Base-by-base conservation (phyloP, 2,329 filamentous ascomycete genomes). In the Aspergillus udagawae region DNA sequence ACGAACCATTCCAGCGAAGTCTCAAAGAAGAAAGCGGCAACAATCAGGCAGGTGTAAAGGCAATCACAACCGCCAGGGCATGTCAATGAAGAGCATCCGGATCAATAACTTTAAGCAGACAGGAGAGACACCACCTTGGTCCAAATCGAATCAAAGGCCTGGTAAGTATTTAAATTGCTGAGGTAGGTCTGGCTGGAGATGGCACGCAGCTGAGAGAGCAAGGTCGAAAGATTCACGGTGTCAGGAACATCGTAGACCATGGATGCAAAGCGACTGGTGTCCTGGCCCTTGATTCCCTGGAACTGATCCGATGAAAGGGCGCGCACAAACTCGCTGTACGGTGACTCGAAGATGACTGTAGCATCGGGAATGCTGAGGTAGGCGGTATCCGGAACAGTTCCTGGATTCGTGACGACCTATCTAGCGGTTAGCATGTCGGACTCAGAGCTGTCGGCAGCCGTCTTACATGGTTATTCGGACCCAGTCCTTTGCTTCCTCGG, bases 281-380 rank as follows among this genome's bases (percentile, higher is more conserved):
- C 50, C 1, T 49, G 14, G 20, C 25, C 49, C 10, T 49, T 41
- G 17, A 60, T 32, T 2, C 7, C 27, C n/a, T 49, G 6, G 48
- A 60, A 59, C 2, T 27, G 32, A 29, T 45, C 10, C 8, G n/a
- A 32, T 2, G 41, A 42, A 3, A 56, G 3, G 25, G 29, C 44
- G 12, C 21, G n/a, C 20, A 56, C 35, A 32, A 59, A 59, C 20
- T 47, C 23, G 45, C 21, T 44, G 57, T 61, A 52, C 23, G 59
- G 49, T 3, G 56, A 59, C 49, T 59, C 59, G 41, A 61, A 61
- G 32, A 61, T 58, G n/a, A 61, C 59, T 0, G 59, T 56, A 1
- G 28, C 32, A 27, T 61, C 59, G 1, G 57, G 51, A 10, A 61
- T 52, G 9, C 28, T 29, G 38, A 61, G 57, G 52, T 61, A 61